Percentiles rank a stretch among this genome's conserved stretches.
phyloP scores from a whole-genome alignment of 2,329 filamentous ascomycete species.

The Fusarium concolor region DNA sequence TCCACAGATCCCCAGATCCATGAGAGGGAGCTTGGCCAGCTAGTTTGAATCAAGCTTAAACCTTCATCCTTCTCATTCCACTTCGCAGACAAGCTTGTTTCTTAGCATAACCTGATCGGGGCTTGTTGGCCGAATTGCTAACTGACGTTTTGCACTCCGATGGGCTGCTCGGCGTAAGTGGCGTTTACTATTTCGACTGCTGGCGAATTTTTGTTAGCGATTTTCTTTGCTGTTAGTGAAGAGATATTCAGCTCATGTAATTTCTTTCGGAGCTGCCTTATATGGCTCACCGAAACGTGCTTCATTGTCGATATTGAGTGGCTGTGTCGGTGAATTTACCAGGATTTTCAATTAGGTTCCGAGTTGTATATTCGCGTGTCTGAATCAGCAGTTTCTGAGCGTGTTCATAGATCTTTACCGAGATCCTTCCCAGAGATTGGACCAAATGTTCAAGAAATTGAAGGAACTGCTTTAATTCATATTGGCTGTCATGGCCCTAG shows the following conservation, averaged over 20 bases:
- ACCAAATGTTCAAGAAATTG: background rate
- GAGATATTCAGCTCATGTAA: background rate
- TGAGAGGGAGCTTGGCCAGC: constrained; percentile 19
- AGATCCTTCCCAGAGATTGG: background rate
- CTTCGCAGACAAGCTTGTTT: constrained; percentile 40
- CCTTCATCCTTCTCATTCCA: constrained; percentile 10
- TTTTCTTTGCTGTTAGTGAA: background rate
- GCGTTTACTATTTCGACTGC: background rate
- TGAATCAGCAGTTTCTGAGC: background rate
- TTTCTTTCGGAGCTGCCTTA: background rate
- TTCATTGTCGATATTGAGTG: background rate
- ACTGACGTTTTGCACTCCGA: constrained; percentile 10
- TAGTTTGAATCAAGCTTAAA: constrained; percentile 30
- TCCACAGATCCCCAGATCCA: constrained; percentile 33
- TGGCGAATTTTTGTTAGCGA: background rate
- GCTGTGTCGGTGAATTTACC: background rate
- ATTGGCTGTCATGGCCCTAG: background rate
- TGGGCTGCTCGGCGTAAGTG: constrained; percentile 12
- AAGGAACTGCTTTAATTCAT: background rate
- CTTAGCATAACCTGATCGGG: constrained; percentile 35
- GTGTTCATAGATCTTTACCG: background rate
- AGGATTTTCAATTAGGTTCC: background rate
- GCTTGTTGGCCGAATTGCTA: constrained; percentile 25
- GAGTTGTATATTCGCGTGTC: background rate
- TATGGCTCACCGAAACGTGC: constrained; percentile 1